Evolutionary conservation across 2,329 filamentous ascomycete species (phyloP).

Genomic region (Aspergillus sojae): DNA sequence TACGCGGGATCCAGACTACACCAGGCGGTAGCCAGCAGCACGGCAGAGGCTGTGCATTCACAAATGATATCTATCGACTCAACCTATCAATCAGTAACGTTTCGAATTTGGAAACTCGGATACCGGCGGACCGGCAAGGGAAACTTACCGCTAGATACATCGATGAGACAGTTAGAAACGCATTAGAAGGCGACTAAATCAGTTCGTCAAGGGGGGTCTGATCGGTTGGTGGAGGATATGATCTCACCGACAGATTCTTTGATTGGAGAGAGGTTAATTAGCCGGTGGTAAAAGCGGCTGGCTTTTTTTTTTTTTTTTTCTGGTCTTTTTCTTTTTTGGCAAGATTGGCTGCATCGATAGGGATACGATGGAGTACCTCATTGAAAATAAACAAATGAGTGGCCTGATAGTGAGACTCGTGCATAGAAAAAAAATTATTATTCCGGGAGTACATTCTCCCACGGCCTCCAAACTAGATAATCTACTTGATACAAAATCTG

Average conservation of each 20-base stretch:
- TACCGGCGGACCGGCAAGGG: slow-evolving; percentile 8
- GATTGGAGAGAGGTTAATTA: slow-evolving; percentile 8
- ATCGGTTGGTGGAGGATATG: slow-evolving; percentile 7
- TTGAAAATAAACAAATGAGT: background rate
- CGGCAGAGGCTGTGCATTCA: background rate
- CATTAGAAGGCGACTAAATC: slow-evolving; percentile 3
- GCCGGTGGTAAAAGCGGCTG: slow-evolving; percentile 7
- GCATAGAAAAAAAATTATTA: background rate
- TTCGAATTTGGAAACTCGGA: slow-evolving; percentile 2
- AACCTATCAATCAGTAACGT: background rate
- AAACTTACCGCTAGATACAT: slow-evolving; percentile 3
- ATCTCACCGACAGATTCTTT: slow-evolving; percentile 2
- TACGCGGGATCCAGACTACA: background rate
- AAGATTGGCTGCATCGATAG: background rate
- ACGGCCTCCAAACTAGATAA: background rate
- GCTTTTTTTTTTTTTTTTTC: background rate
- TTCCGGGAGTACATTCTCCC: background rate
- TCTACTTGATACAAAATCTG: background rate
- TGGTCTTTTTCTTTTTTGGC: too few species aligned
- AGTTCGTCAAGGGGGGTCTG: slow-evolving; percentile 6
- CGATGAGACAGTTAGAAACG: background rate
- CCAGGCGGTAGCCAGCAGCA: slow-evolving; percentile 1
- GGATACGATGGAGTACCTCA: background rate
- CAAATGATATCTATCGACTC: background rate
- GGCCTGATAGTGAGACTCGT: background rate